phyloP scores from a whole-genome alignment of 2,329 filamentous ascomycete genomes.

The Colletotrichum tropicale region DNA sequence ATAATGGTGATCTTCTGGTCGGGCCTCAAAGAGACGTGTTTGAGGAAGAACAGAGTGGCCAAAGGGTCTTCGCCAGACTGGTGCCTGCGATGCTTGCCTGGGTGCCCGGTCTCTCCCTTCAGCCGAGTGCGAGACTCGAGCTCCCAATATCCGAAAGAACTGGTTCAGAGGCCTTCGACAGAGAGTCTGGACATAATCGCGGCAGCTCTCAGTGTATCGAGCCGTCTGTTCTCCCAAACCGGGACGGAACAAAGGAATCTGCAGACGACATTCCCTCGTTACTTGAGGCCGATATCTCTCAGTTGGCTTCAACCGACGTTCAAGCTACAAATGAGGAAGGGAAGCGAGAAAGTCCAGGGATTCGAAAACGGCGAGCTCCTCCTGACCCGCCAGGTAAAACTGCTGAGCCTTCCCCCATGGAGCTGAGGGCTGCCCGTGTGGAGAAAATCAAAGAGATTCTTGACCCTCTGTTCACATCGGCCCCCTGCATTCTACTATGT shows the following conservation, averaged over 20 bases:
- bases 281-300: neutral
- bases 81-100: neutral
- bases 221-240: neutral
- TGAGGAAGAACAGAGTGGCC: neutral
- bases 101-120: neutral
- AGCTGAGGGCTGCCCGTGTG: neutral
- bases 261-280: neutral
- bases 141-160: neutral
- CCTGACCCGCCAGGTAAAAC: neutral
- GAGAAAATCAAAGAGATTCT: neutral
- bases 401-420: neutral
- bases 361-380: too few species aligned
- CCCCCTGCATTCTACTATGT: neutral
- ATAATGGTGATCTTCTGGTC: neutral
- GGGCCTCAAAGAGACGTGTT: neutral
- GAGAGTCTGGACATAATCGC: neutral
- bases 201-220: neutral
- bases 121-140: rapidly evolving
- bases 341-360: neutral
- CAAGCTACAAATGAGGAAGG: neutral
- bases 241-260: neutral
- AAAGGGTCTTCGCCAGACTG: neutral
- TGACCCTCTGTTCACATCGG: neutral
- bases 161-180: neutral
- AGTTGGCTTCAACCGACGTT: too few species aligned